Evolutionary conservation across 129 eudicot genomes (phyloP).

Genomic region (Escallonia rubra): DNA sequence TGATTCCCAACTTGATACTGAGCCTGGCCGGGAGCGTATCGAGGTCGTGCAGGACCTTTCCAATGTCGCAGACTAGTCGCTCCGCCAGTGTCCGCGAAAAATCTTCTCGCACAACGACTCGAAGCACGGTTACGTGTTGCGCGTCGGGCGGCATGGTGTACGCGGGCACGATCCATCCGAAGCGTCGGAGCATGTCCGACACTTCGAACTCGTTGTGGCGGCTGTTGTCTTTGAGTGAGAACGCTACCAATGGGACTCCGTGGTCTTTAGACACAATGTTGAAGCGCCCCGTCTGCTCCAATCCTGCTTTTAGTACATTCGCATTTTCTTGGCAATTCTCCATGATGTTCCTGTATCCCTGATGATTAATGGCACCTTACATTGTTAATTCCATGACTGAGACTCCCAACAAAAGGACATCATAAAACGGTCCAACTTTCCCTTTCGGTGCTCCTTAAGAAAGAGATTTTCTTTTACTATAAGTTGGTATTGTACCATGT

Average conservation of each 20-base stretch:
- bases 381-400: neutral
- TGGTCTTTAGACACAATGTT: slow-evolving; percentile 64
- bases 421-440: neutral
- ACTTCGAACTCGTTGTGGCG: slow-evolving; percentile 76
- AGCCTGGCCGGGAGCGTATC: slow-evolving; percentile 53
- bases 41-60: slow-evolving; percentile 66
- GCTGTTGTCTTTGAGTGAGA: slow-evolving; percentile 66
- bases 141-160: slow-evolving; percentile 91
- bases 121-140: slow-evolving; percentile 64
- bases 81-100: slow-evolving; percentile 78
- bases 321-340: slow-evolving; percentile 82
- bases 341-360: slow-evolving; percentile 80
- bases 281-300: slow-evolving; percentile 60
- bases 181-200: slow-evolving; percentile 76
- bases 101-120: slow-evolving; percentile 81
- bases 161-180: slow-evolving; percentile 93
- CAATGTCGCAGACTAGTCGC: slow-evolving; percentile 57
- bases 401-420: neutral
- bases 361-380: neutral
- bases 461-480: too few relatives aligned
- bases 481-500: too few relatives aligned
- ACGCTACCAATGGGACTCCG: slow-evolving; percentile 83
- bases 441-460: too few relatives aligned
- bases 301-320: slow-evolving; percentile 44
- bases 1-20: slow-evolving; percentile 34